Percentiles rank a stretch among this genome's conserved stretches.
Conservation (phyloP, 2,329 filamentous ascomycete species). For the Stagonosporopsis tanaceti region DNA sequence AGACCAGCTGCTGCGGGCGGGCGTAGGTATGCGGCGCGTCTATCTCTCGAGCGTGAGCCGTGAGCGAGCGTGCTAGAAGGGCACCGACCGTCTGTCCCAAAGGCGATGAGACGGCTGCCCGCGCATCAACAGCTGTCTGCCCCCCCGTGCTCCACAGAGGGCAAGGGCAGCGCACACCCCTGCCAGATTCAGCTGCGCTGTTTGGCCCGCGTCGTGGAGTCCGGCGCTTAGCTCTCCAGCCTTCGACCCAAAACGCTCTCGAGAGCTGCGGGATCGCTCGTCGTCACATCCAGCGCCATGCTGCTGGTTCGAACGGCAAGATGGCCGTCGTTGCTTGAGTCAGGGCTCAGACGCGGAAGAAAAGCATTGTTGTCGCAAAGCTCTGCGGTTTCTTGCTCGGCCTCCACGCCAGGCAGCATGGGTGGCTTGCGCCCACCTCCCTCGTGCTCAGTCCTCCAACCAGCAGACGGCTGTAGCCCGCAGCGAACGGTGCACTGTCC, state of each 20-base stretch:
- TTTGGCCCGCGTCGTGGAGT: constrained; percentile 9
- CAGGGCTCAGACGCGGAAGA: not conserved
- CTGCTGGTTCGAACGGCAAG: constrained; percentile 20
- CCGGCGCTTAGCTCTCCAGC: constrained; percentile 15
- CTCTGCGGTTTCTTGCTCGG: not conserved
- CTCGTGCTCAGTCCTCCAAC: constrained; percentile 3
- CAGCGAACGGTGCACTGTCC: constrained; percentile 21
- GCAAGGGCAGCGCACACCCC: constrained; percentile 1
- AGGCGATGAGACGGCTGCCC: constrained; percentile 11
- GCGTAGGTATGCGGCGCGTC: constrained; percentile 11
- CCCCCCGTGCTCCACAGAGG: constrained; percentile 11
- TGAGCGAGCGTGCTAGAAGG: not conserved
- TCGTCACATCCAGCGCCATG: constrained; percentile 22
- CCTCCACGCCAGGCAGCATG: not conserved
- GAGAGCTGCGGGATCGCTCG: constrained; percentile 19
- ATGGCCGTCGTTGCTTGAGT: constrained; percentile 8
- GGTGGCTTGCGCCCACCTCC: not conserved
- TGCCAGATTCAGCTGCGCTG: not conserved
- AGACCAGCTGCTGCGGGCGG: constrained; percentile 33
- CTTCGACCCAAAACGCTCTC: constrained; percentile 3
- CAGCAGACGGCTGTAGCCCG: constrained; percentile 4
- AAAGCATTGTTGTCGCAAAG: not conserved
- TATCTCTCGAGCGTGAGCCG: not conserved
- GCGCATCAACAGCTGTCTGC: constrained; percentile 17
- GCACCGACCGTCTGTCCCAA: constrained; percentile 2